These are phyloP conservation scores for Murraya koenigii DNA, from an alignment of 345 rosid species.

Conservation along the genomic window DNA sequence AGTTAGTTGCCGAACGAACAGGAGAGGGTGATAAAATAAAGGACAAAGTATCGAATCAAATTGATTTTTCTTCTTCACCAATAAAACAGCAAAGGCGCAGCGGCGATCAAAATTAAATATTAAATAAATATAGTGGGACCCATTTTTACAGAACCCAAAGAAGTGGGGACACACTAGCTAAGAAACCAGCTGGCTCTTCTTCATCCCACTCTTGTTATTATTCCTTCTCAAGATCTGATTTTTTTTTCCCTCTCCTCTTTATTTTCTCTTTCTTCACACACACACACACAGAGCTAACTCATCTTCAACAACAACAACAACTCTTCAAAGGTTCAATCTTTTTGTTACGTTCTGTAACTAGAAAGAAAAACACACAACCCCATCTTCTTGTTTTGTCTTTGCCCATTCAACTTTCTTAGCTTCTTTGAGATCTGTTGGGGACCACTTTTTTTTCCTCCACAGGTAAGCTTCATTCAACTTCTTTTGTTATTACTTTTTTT, in stretches of 20 bases:
- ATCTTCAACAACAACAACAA: neutral
- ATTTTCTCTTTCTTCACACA: neutral
- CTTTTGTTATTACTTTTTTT: neutral
- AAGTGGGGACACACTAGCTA: slow-evolving; percentile 21
- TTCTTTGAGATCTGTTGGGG: slow-evolving; percentile 29
- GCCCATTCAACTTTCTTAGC: neutral
- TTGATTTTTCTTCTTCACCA: neutral
- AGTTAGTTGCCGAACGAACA: neutral
- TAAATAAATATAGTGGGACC: slow-evolving; percentile 16
- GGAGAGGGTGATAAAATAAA: too few relatives aligned
- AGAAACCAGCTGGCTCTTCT: slow-evolving; percentile 22
- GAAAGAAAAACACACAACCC: neutral
- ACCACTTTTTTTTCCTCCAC: neutral
- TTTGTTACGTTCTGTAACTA: neutral
- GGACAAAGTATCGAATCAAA: neutral
- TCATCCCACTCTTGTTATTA: neutral
- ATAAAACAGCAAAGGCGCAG: neutral
- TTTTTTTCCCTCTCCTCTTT: neutral
- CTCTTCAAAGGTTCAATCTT: neutral
- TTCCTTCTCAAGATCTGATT: slow-evolving; percentile 23
- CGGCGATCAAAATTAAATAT: neutral
- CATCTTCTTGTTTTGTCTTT: neutral
- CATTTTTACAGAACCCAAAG: neutral
- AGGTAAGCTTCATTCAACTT: slow-evolving; percentile 8
- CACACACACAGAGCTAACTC: neutral